phyloP scores from a whole-genome alignment of 441 rosid species.

The Sinapis alba region DNA sequence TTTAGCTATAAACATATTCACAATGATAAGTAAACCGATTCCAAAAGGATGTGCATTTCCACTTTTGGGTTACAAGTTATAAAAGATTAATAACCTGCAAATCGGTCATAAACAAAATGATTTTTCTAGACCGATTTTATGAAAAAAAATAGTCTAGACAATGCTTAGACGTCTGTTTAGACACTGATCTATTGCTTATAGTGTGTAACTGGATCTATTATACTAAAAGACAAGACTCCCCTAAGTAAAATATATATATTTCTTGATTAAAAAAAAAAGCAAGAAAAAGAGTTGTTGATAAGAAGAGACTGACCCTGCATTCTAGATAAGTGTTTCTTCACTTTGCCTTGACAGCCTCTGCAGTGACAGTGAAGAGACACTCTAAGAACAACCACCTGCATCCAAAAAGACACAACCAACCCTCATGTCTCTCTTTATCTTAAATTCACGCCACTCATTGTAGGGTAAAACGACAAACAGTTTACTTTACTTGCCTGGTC shows the following conservation, averaged over 20 bases:
- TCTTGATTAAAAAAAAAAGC: background rate
- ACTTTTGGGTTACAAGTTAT: background rate
- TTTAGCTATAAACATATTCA: too few species aligned
- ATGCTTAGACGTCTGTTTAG: too few species aligned
- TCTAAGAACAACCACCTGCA: constrained; percentile 86
- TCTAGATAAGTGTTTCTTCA: constrained; percentile 89
- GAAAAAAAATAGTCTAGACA: too few species aligned
- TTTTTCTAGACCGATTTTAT: too few species aligned
- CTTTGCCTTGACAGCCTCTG: constrained; percentile 92
- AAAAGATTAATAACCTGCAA: too few species aligned
- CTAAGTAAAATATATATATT: background rate
- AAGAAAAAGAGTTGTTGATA: background rate
- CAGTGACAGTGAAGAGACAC: constrained; percentile 79
- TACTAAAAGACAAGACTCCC: background rate
- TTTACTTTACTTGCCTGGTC: constrained; percentile 27
- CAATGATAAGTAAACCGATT: background rate
- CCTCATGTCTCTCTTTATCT: background rate
- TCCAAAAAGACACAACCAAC: background rate
- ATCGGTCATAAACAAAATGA: too few species aligned
- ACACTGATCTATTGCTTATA: too few species aligned
- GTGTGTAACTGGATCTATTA: background rate
- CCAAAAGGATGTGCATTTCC: background rate
- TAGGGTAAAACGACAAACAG: constrained; percentile 20
- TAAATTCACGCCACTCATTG: constrained; percentile 28
- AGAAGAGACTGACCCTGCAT: constrained; percentile 65